These are phyloP conservation scores for Ophiostoma ips DNA, from an alignment of 2,329 filamentous ascomycete species.

Conservation along the genomic window DNA sequence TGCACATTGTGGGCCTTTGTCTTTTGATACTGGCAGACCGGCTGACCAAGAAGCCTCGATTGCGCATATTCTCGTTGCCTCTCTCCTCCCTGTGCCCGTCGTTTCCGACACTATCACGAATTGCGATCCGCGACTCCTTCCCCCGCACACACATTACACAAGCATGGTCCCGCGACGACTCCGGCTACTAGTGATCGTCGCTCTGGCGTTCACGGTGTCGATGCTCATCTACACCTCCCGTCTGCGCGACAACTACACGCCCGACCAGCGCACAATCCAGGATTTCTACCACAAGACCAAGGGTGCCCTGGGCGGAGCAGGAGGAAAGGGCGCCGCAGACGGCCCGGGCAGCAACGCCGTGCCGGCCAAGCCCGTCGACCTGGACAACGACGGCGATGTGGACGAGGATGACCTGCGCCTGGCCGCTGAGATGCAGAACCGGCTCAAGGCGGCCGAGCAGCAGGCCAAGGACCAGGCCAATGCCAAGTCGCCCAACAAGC, in stretches of 20 bases:
- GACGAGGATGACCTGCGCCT: conserved; percentile 42
- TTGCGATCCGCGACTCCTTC: background rate
- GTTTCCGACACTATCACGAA: background rate
- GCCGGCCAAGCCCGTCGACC: conserved; percentile 30
- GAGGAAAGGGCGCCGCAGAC: conserved; percentile 15
- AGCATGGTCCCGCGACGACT: conserved; percentile 53
- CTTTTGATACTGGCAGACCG: no score
- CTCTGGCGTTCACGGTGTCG: conserved; percentile 50
- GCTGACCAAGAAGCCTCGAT: no score
- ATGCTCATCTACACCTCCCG: conserved; percentile 61
- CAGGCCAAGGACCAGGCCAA: conserved; percentile 56
- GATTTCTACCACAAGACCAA: conserved; percentile 50
- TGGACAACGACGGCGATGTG: conserved; percentile 40
- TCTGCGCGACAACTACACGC: conserved; percentile 35
- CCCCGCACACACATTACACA: background rate
- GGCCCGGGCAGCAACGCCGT: conserved; percentile 17
- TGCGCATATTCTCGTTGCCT: no score
- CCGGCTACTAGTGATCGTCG: conserved; percentile 50
- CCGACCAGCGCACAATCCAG: conserved; percentile 26
- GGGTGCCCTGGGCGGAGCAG: conserved; percentile 28
- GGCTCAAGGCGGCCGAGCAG: conserved; percentile 54
- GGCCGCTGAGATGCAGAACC: conserved; percentile 41
- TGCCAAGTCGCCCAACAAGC: conserved; percentile 47
- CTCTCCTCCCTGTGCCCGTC: no score
- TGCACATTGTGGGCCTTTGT: no score